Conservation (phyloP, 257 asterid genomes). For the Sherardia arvensis region DNA sequence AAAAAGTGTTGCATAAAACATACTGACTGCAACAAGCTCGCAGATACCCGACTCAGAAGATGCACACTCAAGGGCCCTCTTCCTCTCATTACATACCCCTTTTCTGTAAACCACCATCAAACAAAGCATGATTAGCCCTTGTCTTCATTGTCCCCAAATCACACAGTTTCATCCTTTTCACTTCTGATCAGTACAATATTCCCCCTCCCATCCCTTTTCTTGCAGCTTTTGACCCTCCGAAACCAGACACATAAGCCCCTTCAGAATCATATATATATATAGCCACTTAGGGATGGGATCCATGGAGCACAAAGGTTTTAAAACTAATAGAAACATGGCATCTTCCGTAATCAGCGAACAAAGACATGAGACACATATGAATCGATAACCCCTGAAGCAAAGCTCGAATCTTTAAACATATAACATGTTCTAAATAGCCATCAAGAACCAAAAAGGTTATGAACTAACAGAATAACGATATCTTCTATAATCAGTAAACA, state of each 20-base stretch:
- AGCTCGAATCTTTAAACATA: too few relatives aligned
- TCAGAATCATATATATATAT: neutral
- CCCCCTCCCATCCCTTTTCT: constrained; percentile 19
- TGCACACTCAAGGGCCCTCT: constrained; percentile 24
- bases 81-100: constrained; percentile 16
- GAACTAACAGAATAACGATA: too few relatives aligned
- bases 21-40: too few relatives aligned
- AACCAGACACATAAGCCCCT: neutral
- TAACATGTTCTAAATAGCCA: too few relatives aligned
- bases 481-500: too few relatives aligned
- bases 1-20: too few relatives aligned
- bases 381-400: too few relatives aligned
- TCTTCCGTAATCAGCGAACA: too few relatives aligned
- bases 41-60: too few relatives aligned
- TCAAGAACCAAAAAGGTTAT: too few relatives aligned
- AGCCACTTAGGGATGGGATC: neutral
- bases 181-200: constrained; percentile 42
- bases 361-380: too few relatives aligned
- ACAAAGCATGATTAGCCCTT: constrained; percentile 35
- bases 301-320: constrained; percentile 8
- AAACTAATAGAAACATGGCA: too few relatives aligned
- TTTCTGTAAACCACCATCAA: constrained; percentile 22
- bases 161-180: constrained; percentile 7
- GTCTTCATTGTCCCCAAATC: constrained; percentile 32
- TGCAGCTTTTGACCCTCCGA: constrained; percentile 15